Conservation (phyloP, 164 flowering plant species). For the Chimonanthus praecox region DNA sequence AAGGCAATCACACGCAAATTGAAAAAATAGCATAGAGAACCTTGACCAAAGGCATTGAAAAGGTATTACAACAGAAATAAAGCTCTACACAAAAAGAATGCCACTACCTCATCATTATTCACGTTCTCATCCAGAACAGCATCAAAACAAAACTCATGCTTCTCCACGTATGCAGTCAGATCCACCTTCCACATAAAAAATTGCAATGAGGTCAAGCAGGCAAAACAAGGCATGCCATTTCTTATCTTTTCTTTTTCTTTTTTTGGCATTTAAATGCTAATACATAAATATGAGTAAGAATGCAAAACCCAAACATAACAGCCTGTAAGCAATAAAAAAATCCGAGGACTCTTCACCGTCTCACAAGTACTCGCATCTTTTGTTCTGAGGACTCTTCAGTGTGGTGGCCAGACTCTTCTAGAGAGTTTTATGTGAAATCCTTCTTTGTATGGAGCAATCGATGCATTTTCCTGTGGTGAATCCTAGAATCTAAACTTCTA, state of each 20-base stretch:
- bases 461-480: too few relatives aligned
- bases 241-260: not conserved
- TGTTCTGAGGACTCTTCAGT: too few relatives aligned
- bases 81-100: not conserved
- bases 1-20: not conserved
- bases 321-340: too few relatives aligned
- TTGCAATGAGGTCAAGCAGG: conserved; percentile 18
- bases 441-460: too few relatives aligned
- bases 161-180: conserved; percentile 95
- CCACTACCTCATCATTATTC: conserved; percentile 76
- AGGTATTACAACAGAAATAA: not conserved
- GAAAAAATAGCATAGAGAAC: not conserved
- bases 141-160: conserved; percentile 96
- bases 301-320: too few relatives aligned
- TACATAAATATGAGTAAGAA: too few relatives aligned
- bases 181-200: conserved; percentile 62
- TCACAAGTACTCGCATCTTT: too few relatives aligned
- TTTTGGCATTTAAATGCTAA: too few relatives aligned
- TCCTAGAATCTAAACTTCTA: too few relatives aligned
- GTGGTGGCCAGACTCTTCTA: too few relatives aligned
- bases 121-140: conserved; percentile 90
- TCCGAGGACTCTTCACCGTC: too few relatives aligned
- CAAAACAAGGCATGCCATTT: not conserved
- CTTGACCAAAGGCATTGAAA: not conserved
- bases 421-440: too few relatives aligned